Evolutionary conservation across 768 basidiomycete genomes (phyloP).

Genomic region (Auriscalpium orientale): DNA sequence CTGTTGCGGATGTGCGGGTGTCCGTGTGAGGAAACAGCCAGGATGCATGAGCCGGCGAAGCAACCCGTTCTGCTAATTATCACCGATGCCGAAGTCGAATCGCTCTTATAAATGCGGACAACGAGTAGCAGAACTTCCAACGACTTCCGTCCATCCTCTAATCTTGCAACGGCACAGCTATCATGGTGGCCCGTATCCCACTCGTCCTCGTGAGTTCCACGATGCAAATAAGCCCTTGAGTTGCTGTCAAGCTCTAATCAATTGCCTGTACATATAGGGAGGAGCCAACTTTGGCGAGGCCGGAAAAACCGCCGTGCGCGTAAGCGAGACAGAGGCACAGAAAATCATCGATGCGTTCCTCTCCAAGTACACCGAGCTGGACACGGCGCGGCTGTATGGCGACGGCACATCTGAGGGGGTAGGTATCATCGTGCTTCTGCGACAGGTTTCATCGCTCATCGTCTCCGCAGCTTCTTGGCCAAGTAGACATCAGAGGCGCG

Average conservation of each 20-base stretch:
- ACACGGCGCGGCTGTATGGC: slow-evolving; percentile 43
- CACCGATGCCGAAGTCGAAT: too few species aligned
- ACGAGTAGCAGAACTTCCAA: too few species aligned
- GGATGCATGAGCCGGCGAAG: too few species aligned
- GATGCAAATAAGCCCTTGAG: neutral
- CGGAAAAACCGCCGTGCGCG: slow-evolving; percentile 35
- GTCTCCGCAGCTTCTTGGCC: slow-evolving; percentile 27
- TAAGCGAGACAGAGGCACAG: slow-evolving; percentile 30
- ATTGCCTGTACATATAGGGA: slow-evolving; percentile 25
- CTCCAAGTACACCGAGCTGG: slow-evolving; percentile 35
- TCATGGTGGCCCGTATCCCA: slow-evolving; percentile 8
- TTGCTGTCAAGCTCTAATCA: too few species aligned
- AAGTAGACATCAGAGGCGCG: slow-evolving; percentile 33
- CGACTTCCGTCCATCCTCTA: too few species aligned
- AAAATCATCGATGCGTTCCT: slow-evolving; percentile 39
- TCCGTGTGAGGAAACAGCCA: too few species aligned
- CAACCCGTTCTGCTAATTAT: too few species aligned
- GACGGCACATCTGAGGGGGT: slow-evolving; percentile 51
- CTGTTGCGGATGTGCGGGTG: too few species aligned
- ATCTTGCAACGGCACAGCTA: too few species aligned
- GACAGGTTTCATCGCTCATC: neutral
- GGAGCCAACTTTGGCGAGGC: slow-evolving; percentile 40
- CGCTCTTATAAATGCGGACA: too few species aligned
- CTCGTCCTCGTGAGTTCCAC: slow-evolving; percentile 19
- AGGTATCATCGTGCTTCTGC: neutral